A percentile compares a stretch with the other conserved stretches of the same genome.
Conservation (phyloP, 78 protist genomes). For the Ministeria vibrans region DNA sequence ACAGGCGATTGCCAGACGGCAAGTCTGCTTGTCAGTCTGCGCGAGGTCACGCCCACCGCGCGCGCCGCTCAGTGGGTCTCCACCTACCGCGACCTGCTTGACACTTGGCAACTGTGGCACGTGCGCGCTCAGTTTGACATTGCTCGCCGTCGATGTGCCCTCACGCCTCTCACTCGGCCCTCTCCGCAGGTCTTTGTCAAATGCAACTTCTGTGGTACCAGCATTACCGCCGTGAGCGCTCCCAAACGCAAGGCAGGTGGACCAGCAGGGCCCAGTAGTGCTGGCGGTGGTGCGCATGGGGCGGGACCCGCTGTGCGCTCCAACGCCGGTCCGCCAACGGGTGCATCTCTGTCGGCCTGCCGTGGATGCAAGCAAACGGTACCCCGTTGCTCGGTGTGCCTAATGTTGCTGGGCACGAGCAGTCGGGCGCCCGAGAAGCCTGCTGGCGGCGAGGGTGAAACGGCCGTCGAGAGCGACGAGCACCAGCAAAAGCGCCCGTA, state of each 20-base stretch:
- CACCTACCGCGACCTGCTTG: slow-evolving; percentile 66
- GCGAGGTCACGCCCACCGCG: background rate
- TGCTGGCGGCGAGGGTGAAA: background rate
- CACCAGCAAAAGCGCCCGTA: background rate
- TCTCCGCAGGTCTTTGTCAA: slow-evolving; percentile 10
- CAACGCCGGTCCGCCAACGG: background rate
- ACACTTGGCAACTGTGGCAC: slow-evolving; percentile 72
- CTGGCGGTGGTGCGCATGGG: background rate
- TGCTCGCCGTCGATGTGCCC: background rate
- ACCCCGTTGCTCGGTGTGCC: slow-evolving; percentile 30
- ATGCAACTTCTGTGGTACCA: slow-evolving; percentile 28
- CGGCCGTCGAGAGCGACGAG: background rate
- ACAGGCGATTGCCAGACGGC: slow-evolving; percentile 80
- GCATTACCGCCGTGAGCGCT: too few relatives aligned
- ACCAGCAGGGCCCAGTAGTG: background rate
- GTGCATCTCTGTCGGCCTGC: slow-evolving; percentile 5
- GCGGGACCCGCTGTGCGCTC: background rate
- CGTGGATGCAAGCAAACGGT: slow-evolving; percentile 17
- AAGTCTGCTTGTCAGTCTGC: slow-evolving; percentile 8
- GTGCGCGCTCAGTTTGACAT: slow-evolving; percentile 67
- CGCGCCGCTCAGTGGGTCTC: slow-evolving; percentile 19
- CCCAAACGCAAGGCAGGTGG: background rate
- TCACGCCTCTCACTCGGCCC: background rate
- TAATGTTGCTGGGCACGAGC: slow-evolving; percentile 13
- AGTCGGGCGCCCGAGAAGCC: background rate